A percentile compares a stretch with the other conserved stretches of the same genome.
Evolutionary conservation across 331 rosid species (phyloP).

Genomic region (Malus hybrid): DNA sequence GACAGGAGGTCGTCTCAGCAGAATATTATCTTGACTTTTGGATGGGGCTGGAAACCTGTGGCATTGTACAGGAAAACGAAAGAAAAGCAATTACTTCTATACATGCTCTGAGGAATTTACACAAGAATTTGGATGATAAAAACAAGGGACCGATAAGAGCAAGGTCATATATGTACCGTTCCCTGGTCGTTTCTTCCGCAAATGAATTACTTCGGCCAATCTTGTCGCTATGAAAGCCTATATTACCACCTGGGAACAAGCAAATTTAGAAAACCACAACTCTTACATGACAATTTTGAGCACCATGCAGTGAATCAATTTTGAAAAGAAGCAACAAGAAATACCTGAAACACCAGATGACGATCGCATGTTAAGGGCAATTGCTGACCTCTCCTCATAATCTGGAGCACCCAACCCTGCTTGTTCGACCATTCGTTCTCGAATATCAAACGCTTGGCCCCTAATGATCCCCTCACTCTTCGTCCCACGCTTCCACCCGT

Average conservation of each 20-base stretch:
- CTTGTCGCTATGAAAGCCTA: constrained; percentile 28
- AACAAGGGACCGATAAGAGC: neutral
- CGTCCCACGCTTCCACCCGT: constrained; percentile 18
- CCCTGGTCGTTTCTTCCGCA: constrained; percentile 31
- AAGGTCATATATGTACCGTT: constrained; percentile 16
- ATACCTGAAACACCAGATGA: constrained; percentile 32
- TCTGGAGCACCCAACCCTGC: constrained; percentile 25
- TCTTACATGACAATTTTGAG: neutral
- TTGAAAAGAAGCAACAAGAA: neutral
- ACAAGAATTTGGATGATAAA: neutral
- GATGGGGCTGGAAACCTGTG: constrained; percentile 24
- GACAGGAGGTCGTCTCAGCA: constrained; percentile 48
- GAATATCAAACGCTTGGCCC: constrained; percentile 27
- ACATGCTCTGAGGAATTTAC: neutral
- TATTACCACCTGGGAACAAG: constrained; percentile 22
- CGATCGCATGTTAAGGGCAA: constrained; percentile 28
- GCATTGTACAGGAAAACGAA: neutral
- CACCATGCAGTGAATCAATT: neutral
- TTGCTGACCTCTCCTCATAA: constrained; percentile 27
- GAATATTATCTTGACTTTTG: constrained; percentile 35
- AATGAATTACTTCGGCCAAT: constrained; percentile 20
- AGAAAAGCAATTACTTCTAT: neutral
- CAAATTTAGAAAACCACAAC: neutral
- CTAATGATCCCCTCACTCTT: constrained; percentile 29
- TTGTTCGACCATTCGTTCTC: constrained; percentile 31